Percentiles rank a stretch among this genome's conserved stretches.
Evolutionary conservation across 2,329 filamentous ascomycete genomes (phyloP).

Genomic region (Immersiporthe knoxdaviesiana): DNA sequence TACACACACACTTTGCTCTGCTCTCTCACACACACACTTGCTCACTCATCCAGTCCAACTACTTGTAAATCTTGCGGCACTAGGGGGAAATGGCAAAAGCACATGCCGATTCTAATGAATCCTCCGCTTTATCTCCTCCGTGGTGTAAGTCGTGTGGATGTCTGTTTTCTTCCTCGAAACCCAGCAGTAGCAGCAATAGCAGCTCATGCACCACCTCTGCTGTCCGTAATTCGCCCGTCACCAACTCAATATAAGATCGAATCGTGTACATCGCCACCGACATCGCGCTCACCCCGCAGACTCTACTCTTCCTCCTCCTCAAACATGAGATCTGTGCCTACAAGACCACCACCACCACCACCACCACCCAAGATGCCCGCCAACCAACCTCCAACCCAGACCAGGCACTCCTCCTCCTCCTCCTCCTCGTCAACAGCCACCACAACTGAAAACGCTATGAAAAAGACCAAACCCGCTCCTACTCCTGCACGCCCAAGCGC

Average conservation of each 20-base stretch:
- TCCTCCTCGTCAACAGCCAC: not conserved
- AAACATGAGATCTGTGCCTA: not conserved
- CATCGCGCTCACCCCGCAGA: not conserved
- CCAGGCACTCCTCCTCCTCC: conserved; percentile 5
- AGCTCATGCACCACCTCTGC: not conserved
- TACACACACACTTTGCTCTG: not conserved
- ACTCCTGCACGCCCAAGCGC: conserved; percentile 23
- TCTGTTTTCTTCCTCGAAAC: too few species aligned
- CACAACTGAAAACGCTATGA: not conserved
- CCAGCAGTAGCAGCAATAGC: not conserved
- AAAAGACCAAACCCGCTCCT: not conserved
- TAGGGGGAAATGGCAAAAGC: not conserved
- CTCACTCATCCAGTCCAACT: not conserved
- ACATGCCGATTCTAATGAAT: not conserved
- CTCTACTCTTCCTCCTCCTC: not conserved
- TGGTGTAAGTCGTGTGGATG: not conserved
- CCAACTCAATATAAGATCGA: not conserved
- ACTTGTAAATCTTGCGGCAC: too few species aligned
- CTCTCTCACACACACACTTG: too few species aligned
- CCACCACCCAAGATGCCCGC: not conserved
- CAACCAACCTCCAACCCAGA: not conserved
- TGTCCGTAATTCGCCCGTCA: not conserved
- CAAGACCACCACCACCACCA: not conserved
- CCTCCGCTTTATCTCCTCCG: not conserved
- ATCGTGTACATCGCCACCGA: not conserved